Conservation (phyloP, 2,329 filamentous ascomycete species). For the Sporothrix pseudoabietina region DNA sequence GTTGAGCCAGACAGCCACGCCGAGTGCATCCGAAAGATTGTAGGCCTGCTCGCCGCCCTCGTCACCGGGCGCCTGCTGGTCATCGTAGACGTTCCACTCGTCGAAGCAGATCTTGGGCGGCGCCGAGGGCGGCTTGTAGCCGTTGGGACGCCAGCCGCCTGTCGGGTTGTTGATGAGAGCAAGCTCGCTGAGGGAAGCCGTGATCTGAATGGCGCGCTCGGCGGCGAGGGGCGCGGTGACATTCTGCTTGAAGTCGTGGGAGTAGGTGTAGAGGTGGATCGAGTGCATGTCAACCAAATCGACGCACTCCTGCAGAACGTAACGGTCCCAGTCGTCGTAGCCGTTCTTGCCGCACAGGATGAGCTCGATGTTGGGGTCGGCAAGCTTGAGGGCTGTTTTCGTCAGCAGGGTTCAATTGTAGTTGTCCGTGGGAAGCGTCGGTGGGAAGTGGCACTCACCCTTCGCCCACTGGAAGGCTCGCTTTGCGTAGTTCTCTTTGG, state of each 20-base stretch:
- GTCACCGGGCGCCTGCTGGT: constrained; percentile 68
- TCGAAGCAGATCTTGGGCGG: constrained; percentile 73
- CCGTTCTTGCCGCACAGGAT: constrained; percentile 75
- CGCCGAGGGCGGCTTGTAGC: background rate
- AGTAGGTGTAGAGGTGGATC: constrained; percentile 76
- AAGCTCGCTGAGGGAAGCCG: constrained; percentile 69
- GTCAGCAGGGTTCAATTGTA: background rate
- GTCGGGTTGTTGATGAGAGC: constrained; percentile 55
- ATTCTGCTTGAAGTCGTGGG: constrained; percentile 45
- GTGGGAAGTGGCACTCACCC: constrained; percentile 30
- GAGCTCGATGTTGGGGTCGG: constrained; percentile 69
- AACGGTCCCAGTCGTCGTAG: constrained; percentile 69
- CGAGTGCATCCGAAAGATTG: constrained; percentile 73
- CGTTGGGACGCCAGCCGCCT: background rate
- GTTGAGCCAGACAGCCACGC: constrained; percentile 75
- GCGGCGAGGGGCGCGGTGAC: constrained; percentile 67
- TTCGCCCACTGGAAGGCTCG: constrained; percentile 73
- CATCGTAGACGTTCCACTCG: constrained; percentile 85
- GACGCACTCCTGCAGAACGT: constrained; percentile 70
- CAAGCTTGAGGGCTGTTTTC: constrained; percentile 60
- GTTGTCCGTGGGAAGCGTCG: too few relatives aligned
- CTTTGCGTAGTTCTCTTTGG: constrained; percentile 69
- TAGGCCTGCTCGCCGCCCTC: constrained; percentile 73
- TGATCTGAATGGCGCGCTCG: constrained; percentile 73
- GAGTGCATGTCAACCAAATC: constrained; percentile 73